Evolutionary conservation across 352 stramenopile species (phyloP).

Genomic region (Globisporangium acanthophoron): DNA sequence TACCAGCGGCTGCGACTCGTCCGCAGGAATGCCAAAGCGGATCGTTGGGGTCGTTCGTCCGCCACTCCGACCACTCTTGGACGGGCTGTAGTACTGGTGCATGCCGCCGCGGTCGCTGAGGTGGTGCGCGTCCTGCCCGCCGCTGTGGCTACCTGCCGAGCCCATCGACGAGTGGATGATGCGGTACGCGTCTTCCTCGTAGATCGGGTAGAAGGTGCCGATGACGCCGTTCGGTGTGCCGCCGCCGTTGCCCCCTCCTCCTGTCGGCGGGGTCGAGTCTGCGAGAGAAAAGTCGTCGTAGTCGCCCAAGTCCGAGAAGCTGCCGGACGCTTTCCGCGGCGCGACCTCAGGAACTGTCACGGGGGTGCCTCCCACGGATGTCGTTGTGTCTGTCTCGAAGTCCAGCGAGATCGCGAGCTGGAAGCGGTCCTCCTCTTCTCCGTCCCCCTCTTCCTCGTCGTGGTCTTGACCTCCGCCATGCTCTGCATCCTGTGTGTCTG

Average conservation of each 20-base stretch:
- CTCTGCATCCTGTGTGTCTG: not conserved
- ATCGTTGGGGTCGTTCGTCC: constrained; percentile 59
- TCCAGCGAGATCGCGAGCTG: constrained; percentile 55
- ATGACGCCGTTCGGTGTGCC: constrained; percentile 24
- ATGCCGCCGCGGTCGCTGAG: constrained; percentile 9
- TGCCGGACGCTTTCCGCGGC: constrained; percentile 79
- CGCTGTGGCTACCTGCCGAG: constrained; percentile 25
- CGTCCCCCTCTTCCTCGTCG: constrained; percentile 18
- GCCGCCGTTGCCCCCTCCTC: constrained; percentile 25
- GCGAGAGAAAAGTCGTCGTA: constrained; percentile 80
- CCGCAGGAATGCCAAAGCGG: constrained; percentile 38
- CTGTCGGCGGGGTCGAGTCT: constrained; percentile 36
- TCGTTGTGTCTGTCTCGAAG: constrained; percentile 56
- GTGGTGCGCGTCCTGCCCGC: constrained; percentile 14
- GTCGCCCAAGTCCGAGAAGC: constrained; percentile 84
- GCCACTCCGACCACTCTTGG: constrained; percentile 29
- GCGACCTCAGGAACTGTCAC: constrained; percentile 31
- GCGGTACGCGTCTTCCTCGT: constrained; percentile 66
- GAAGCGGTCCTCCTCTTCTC: constrained; percentile 33
- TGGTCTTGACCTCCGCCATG: constrained; percentile 14
- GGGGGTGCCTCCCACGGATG: constrained; percentile 12
- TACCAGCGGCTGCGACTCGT: constrained; percentile 61
- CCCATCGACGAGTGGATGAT: constrained; percentile 53
- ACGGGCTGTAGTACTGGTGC: constrained; percentile 22
- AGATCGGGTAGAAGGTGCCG: constrained; percentile 72